Percentiles rank a stretch among this genome's conserved stretches.
Conservation (phyloP, 768 basidiomycete species). For the Boletus eberwhitei region DNA sequence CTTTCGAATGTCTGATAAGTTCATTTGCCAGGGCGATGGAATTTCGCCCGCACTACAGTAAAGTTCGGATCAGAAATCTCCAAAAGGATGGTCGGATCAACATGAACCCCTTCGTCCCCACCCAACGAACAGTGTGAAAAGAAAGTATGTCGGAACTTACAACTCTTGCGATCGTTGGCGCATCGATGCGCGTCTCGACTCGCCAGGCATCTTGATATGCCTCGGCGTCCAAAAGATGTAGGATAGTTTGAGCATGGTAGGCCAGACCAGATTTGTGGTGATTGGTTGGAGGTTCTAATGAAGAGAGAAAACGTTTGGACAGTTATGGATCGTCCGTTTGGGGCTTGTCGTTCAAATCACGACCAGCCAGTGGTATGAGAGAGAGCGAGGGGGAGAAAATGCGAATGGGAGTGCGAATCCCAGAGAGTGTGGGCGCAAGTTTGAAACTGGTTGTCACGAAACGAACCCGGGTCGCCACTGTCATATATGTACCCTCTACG, state of each 20-base stretch:
- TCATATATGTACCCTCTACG: conserved; percentile 3
- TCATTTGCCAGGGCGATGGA: conserved; percentile 30
- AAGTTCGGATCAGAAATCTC: conserved; percentile 1
- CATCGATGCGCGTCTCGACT: conserved; percentile 22
- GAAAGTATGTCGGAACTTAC: conserved; percentile 8
- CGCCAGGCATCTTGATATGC: conserved; percentile 50
- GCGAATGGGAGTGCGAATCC: neutral
- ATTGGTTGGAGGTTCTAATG: neutral
- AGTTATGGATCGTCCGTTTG: too few relatives aligned
- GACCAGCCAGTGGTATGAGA: neutral
- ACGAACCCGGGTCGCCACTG: neutral
- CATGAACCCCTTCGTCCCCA: neutral
- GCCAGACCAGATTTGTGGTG: neutral
- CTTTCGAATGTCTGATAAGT: conserved; percentile 30
- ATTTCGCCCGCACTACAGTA: conserved; percentile 19
- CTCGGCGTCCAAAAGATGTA: conserved; percentile 53
- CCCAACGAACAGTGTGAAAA: neutral
- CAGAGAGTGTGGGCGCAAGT: conserved; percentile 3
- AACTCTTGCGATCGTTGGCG: conserved; percentile 27
- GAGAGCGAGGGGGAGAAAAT: neutral
- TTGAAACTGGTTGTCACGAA: neutral
- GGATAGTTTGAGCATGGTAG: conserved; percentile 42
- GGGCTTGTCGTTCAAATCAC: neutral
- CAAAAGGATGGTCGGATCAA: neutral
- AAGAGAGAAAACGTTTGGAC: neutral